A percentile compares a stretch with the other conserved stretches of the same genome.
phyloP scores from a whole-genome alignment of 139 green algal genomes.

The Haematococcus lacustris region DNA sequence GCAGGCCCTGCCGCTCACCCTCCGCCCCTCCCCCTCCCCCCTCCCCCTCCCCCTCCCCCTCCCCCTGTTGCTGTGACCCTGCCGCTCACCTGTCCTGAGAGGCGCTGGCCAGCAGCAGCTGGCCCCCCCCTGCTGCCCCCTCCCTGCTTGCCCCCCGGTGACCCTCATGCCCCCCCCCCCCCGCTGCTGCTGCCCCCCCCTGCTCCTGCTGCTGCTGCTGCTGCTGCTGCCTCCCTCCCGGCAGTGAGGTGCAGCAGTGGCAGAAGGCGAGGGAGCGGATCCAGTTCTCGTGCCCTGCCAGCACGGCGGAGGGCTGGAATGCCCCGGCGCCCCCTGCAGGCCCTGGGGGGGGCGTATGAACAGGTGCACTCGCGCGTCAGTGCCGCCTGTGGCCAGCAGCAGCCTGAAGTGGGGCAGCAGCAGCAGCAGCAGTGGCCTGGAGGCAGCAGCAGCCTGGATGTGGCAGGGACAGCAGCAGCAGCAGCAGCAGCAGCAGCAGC shows the following conservation, averaged over 20 bases:
- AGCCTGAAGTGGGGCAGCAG: slow-evolving; percentile 31
- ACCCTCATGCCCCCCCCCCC: neutral
- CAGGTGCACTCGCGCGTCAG: slow-evolving; percentile 57
- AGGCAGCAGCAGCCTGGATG: too few relatives aligned
- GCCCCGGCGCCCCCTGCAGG: neutral
- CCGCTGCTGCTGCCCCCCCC: neutral
- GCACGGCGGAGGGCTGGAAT: slow-evolving; percentile 42
- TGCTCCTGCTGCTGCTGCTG: too few relatives aligned
- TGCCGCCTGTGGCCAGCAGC: slow-evolving; percentile 68
- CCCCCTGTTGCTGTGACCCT: neutral
- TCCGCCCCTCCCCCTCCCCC: neutral
- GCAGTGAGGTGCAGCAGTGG: slow-evolving; percentile 46
- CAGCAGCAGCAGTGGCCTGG: slow-evolving; percentile 3
- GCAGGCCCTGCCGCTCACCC: neutral
- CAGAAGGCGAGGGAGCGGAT: slow-evolving; percentile 66
- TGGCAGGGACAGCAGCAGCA: too few relatives aligned
- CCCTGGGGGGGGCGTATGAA: slow-evolving; percentile 29
- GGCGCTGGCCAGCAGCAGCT: slow-evolving; percentile 79
- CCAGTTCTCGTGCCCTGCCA: slow-evolving; percentile 82
- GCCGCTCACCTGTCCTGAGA: slow-evolving; percentile 73
- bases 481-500: too few relatives aligned
- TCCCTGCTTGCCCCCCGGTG: too few relatives aligned
- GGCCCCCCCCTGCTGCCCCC: too few relatives aligned
- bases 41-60: neutral
- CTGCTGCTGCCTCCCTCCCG: too few relatives aligned